phyloP scores from a whole-genome alignment of 1,284 basidiomycete species.

The Gymnopus androsaceus region DNA sequence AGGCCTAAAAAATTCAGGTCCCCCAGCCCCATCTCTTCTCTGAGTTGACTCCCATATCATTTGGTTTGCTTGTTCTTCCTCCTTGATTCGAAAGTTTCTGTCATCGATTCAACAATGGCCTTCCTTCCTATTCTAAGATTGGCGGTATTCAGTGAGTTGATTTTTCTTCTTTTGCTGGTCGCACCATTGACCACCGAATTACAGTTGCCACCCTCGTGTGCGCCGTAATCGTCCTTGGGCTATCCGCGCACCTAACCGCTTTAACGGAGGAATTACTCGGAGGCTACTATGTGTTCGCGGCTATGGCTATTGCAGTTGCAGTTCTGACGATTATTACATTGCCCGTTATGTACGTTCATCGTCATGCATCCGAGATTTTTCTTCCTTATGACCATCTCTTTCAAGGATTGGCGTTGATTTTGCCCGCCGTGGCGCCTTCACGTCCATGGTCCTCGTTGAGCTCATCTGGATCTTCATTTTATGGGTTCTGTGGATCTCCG shows the following conservation, averaged over 20 bases:
- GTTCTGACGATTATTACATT: constrained; percentile 45
- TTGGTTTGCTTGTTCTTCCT: neutral
- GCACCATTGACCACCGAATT: neutral
- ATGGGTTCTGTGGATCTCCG: constrained; percentile 60
- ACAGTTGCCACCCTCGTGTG: constrained; percentile 26
- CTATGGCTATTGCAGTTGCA: constrained; percentile 45
- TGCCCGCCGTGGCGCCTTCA: constrained; percentile 42
- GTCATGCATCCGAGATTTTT: neutral
- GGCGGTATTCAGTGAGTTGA: constrained; percentile 17
- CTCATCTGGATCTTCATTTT: constrained; percentile 48
- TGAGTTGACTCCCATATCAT: neutral
- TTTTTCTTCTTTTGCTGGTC: neutral
- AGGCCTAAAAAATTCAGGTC: too few relatives aligned
- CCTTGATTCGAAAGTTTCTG: neutral
- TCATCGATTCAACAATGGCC: constrained; percentile 14
- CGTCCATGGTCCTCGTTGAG: constrained; percentile 46
- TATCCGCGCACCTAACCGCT: constrained; percentile 33
- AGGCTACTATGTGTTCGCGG: constrained; percentile 30
- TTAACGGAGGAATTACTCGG: constrained; percentile 22
- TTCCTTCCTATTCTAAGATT: constrained; percentile 20
- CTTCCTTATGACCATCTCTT: neutral
- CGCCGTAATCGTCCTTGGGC: constrained; percentile 37
- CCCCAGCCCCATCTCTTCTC: too few relatives aligned
- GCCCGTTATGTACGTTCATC: constrained; percentile 45
- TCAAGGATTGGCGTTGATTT: constrained; percentile 46